A percentile compares a stretch with the other conserved stretches of the same genome.
Evolutionary conservation across 139 green algal genomes (phyloP).

Genomic region (Haematococcus sp.): DNA sequence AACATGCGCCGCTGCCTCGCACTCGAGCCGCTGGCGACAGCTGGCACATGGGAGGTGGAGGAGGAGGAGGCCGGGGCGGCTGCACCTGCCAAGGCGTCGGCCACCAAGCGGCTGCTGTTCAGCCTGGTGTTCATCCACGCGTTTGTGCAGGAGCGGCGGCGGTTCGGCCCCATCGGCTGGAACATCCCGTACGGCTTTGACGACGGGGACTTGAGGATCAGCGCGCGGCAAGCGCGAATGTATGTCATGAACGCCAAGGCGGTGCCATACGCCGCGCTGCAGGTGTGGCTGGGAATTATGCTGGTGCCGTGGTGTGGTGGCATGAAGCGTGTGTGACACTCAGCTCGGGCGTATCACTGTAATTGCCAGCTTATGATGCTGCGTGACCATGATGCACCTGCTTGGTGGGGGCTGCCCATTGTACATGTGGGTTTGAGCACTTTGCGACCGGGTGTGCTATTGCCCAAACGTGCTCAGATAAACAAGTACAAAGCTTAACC

Average conservation of each 20-base stretch:
- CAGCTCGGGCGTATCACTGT: too few species aligned
- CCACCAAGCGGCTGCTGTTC: slow-evolving; percentile 46
- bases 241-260: slow-evolving; percentile 48
- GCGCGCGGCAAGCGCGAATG: slow-evolving; percentile 59
- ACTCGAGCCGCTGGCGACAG: slow-evolving; percentile 39
- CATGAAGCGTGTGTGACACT: too few species aligned
- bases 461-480: too few species aligned
- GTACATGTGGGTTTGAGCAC: neutral
- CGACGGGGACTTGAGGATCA: slow-evolving; percentile 67
- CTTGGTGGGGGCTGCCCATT: neutral
- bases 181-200: slow-evolving; percentile 62
- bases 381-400: neutral
- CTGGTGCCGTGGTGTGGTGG: too few species aligned
- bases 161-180: slow-evolving; percentile 63
- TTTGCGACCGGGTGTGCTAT: too few species aligned
- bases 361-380: too few species aligned
- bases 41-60: slow-evolving; percentile 23
- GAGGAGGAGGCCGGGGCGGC: neutral
- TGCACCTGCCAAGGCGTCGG: slow-evolving; percentile 12
- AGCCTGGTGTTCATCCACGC: slow-evolving; percentile 46
- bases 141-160: slow-evolving; percentile 55
- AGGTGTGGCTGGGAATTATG: too few species aligned
- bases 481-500: too few species aligned
- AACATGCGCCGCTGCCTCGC: slow-evolving; percentile 42
- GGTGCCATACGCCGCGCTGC: slow-evolving; percentile 40